Base-by-base conservation (phyloP, 2,329 filamentous ascomycete species). In the Rutstroemia sp. region DNA sequence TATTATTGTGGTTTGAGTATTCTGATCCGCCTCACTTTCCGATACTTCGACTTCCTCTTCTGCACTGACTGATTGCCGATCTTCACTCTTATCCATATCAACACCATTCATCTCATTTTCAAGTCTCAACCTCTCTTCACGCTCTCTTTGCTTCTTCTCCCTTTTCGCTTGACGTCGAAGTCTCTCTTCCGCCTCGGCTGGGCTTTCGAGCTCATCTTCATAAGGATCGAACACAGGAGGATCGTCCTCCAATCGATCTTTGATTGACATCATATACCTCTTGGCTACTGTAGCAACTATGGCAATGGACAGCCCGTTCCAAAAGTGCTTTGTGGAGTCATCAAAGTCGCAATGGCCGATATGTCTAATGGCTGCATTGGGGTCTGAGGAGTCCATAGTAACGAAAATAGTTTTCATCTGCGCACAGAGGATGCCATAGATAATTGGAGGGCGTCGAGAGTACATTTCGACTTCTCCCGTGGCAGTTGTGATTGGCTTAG, bases 281-380 rank as follows among this genome's bases (percentile, higher is more conserved):
- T 69, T 59, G 2, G 67, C 67, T 27, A 63, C 57, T 38, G 64
- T 64, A 30, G 66, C 57, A 21, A 69, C 52, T 34, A 69, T 67
- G 19, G 69, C 67, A 54, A 71, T 59, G 9, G 66, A 67, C 49
- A 71, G 60, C 7, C 65, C 69, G 56, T 70, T 68, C 70, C 70
- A 71, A 12, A 70, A 68, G 57, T 66, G 66, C 58, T 62, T 65
- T n/a, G 56, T 44, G 18, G 60, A 58, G 2, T 68, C 61, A 1
- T 56, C 59, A 23, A 70, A 68, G 49, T 71, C 65, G 45, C 70
- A 67, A 25, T 66, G 49, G 2, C 54, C 52, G n/a, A 71, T 58
- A 25, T 64, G 63, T 34, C 59, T 63, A 4, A 66, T 48, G 23
- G 54, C 59, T n/a, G 63, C 61, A 14, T 66, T 54, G 2, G 58